Evolutionary conservation across 2,329 filamentous ascomycete genomes (phyloP).

Genomic region (Aspergillus versicolor): DNA sequence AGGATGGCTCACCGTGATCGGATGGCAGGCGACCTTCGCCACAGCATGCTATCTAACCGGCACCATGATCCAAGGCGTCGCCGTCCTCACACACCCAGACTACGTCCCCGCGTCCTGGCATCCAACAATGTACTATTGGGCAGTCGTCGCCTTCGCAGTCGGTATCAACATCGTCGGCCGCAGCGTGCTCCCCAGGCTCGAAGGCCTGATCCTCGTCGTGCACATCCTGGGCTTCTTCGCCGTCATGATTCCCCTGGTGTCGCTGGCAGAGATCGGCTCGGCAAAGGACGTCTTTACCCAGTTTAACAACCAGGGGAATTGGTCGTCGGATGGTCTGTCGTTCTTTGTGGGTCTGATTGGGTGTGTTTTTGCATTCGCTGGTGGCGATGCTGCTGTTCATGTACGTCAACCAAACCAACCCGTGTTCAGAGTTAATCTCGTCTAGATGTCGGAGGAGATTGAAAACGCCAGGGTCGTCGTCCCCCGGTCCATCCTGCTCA

Average conservation of each 20-base stretch:
- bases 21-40: constrained; percentile 46
- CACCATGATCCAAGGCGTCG: constrained; percentile 36
- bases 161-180: constrained; percentile 46
- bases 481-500: constrained; percentile 38
- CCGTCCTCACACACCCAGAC: constrained; percentile 34
- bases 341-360: constrained; percentile 12
- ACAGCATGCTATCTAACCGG: constrained; percentile 34
- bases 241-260: constrained; percentile 49
- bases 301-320: constrained; percentile 49
- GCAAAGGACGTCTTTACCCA: constrained; percentile 45
- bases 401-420: constrained; percentile 21
- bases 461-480: constrained; percentile 37
- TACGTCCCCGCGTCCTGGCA: constrained; percentile 48
- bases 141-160: constrained; percentile 38
- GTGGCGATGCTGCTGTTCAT: constrained; percentile 40
- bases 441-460: constrained; percentile 40
- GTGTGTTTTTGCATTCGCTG: constrained; percentile 44
- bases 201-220: constrained; percentile 49
- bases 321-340: constrained; percentile 33
- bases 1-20: constrained; percentile 44
- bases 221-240: constrained; percentile 55
- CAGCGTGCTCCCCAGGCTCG: constrained; percentile 46
- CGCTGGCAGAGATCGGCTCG: constrained; percentile 39
- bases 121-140: constrained; percentile 49
- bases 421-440: not conserved